These are phyloP conservation scores for Cutaneotrichosporon sp. DNA, from an alignment of 1,284 basidiomycete species.

Conservation along the genomic window DNA sequence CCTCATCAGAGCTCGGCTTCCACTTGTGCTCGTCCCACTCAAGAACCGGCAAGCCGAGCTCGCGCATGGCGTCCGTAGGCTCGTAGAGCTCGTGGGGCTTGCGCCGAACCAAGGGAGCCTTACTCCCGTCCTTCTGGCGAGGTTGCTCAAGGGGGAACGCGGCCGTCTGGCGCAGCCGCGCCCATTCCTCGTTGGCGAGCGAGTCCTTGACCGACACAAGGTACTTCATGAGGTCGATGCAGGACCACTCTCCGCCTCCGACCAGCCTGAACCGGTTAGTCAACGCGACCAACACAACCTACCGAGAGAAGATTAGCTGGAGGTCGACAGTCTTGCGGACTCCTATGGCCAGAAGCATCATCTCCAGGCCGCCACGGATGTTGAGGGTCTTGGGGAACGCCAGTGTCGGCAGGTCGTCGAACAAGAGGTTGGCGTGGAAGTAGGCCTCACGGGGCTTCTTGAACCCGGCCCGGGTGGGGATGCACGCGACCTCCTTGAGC, in stretches of 20 bases:
- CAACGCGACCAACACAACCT: slow-evolving; percentile 23
- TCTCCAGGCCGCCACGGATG: slow-evolving; percentile 76
- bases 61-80: slow-evolving; percentile 71
- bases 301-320: slow-evolving; percentile 83
- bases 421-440: slow-evolving; percentile 83
- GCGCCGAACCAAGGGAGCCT: slow-evolving; percentile 55
- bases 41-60: slow-evolving; percentile 75
- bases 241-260: slow-evolving; percentile 50
- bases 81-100: slow-evolving; percentile 79
- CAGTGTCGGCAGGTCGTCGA: slow-evolving; percentile 83
- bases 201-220: slow-evolving; percentile 81
- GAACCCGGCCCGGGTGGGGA: slow-evolving; percentile 83
- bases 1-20: slow-evolving; percentile 79
- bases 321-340: slow-evolving; percentile 90
- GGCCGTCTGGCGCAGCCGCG: slow-evolving; percentile 72
- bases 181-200: slow-evolving; percentile 68
- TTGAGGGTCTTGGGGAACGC: slow-evolving; percentile 66
- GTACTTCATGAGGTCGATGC: slow-evolving; percentile 69
- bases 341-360: slow-evolving; percentile 73
- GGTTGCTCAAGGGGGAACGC: slow-evolving; percentile 72
- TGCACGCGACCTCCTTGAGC: slow-evolving; percentile 68
- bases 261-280: slow-evolving; percentile 56
- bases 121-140: slow-evolving; percentile 39
- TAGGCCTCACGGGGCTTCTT: slow-evolving; percentile 76
- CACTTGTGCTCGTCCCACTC: slow-evolving; percentile 87